Percentiles rank a stretch among this genome's conserved stretches.
These are phyloP conservation scores for Kurtzmaniella quercitrusa DNA, from an alignment of 1,139 yeast genomes.

Conservation along the genomic window DNA sequence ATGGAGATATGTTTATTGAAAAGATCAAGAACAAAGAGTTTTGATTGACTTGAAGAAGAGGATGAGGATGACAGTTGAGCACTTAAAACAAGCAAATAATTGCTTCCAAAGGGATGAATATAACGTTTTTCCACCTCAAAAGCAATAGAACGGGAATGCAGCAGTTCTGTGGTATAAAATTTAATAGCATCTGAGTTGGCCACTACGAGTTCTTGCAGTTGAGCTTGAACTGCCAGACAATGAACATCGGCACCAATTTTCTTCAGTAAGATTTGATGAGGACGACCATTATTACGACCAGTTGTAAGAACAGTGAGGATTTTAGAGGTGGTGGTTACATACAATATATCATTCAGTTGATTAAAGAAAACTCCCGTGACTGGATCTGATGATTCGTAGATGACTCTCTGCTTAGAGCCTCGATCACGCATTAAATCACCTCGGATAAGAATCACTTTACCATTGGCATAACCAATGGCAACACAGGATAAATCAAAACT, in stretches of 20 bases:
- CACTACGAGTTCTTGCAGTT: slow-evolving; percentile 43
- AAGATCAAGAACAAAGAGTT: slow-evolving; percentile 64
- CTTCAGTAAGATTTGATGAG: slow-evolving; percentile 59
- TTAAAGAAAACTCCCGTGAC: slow-evolving; percentile 70
- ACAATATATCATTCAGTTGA: slow-evolving; percentile 43
- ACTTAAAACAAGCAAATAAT: slow-evolving; percentile 45
- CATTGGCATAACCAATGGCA: slow-evolving; percentile 85
- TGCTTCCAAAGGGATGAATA: slow-evolving; percentile 39
- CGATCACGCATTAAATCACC: slow-evolving; percentile 88
- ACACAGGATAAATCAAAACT: slow-evolving; percentile 58
- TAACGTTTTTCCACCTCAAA: slow-evolving; percentile 58
- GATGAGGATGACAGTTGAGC: slow-evolving; percentile 17
- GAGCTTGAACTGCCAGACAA: slow-evolving; percentile 49
- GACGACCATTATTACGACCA: slow-evolving; percentile 71
- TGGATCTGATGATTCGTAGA: slow-evolving; percentile 72
- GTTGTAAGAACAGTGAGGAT: slow-evolving; percentile 72
- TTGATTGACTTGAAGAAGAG: slow-evolving; percentile 25
- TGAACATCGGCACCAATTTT: slow-evolving; percentile 66
- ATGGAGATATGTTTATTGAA: slow-evolving; percentile 68
- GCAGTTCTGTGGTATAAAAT: slow-evolving; percentile 37
- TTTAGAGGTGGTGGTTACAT: slow-evolving; percentile 66
- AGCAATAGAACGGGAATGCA: slow-evolving; percentile 49
- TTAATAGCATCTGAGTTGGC: slow-evolving; percentile 50
- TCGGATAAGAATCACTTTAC: slow-evolving; percentile 73
- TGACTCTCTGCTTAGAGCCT: slow-evolving; percentile 81